phyloP scores from a whole-genome alignment of 176 grass and related monocot genomes.

The Triticum timopheevii region DNA sequence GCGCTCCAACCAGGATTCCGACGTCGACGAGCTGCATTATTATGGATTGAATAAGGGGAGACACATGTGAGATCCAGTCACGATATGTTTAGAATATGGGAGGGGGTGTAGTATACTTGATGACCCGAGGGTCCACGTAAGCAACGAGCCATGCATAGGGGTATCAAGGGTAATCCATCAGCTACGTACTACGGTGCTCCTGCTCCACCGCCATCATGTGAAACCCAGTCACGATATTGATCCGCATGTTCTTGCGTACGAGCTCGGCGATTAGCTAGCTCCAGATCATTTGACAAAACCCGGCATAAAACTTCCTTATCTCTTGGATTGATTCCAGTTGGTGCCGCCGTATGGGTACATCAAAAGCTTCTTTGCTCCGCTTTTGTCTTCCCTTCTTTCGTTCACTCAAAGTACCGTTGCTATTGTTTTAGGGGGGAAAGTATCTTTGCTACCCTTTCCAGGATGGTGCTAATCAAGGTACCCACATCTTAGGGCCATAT shows the following conservation, averaged over 20 bases:
- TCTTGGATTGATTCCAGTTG: background rate
- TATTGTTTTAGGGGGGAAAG: background rate
- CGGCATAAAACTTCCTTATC: background rate
- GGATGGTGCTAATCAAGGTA: too few species aligned
- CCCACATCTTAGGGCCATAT: too few species aligned
- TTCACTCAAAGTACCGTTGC: background rate
- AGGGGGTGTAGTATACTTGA: background rate
- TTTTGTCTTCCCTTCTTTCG: background rate
- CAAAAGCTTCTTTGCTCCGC: background rate
- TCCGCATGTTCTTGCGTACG: background rate
- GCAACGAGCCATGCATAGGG: background rate
- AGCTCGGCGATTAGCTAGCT: background rate
- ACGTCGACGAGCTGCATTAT: background rate
- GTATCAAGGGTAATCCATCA: background rate
- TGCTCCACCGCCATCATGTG: background rate
- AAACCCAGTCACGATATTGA: background rate
- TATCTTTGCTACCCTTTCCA: background rate
- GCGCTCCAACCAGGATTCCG: background rate
- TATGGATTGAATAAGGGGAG: background rate
- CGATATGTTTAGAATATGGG: background rate
- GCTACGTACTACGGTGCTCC: background rate
- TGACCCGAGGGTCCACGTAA: background rate
- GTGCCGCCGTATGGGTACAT: background rate
- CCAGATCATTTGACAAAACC: background rate
- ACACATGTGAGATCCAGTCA: background rate